Base-by-base conservation (phyloP, 305 asterid species). In the Plantago rigida region DNA sequence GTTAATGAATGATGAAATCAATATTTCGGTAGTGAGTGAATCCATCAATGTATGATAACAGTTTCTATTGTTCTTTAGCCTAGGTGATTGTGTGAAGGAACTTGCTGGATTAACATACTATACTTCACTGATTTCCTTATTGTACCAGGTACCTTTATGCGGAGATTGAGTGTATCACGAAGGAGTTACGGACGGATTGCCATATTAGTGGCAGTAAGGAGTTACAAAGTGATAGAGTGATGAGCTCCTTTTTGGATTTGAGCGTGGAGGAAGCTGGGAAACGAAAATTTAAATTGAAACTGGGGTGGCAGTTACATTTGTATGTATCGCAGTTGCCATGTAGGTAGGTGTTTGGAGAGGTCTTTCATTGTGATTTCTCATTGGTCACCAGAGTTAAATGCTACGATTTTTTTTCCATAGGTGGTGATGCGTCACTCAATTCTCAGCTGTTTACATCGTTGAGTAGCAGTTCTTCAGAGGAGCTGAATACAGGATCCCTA, bases 281-380 rank as follows among this genome's bases (percentile, higher is more conserved):
- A 47, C 70, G 66, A 64, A 81, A 72, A 66, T 80, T 77, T 69
- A 80, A 64, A 74, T 63, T 91, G 77, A 77, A 61, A 73, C 73
- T 70, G 45, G 87, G 92, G 34, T 81, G 78, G 93, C 69, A 80
- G 67, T 74, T 91, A 68, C 95, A 91, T 78, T 62, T 91, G 73
- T 91, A 91, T 67, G 71, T 86, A 62, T 88, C 96, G 39, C 96
- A 88, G 65, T 79, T 81, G 69, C 98, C 96, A 63, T 91, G 96
- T 91, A 75, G 75, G 93, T 80, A 36, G 59, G 76, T 51, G 45
- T 48, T 62, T 56, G 66, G 11, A 55, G 42, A 61, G 58, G 22
- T 55, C 56, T 56, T 66, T 56, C 57, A 34, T 31, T 54, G 10
- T 72, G 56, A 59, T 57, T 51, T 64, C 46, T 44, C 29, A 31